phyloP scores from a whole-genome alignment of 345 rosid genomes.

The Pugionium cornutum region DNA sequence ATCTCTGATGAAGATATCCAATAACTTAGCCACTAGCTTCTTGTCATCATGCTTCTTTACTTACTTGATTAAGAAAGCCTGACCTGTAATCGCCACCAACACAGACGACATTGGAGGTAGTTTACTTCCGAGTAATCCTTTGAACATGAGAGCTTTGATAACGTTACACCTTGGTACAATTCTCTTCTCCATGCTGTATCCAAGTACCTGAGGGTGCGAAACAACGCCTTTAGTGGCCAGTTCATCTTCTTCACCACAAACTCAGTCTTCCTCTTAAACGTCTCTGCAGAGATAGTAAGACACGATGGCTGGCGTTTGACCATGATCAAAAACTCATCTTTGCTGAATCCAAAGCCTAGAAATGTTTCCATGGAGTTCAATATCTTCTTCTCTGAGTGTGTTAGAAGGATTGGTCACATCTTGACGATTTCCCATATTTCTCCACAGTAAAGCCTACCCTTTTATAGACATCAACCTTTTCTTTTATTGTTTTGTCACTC shows the following conservation, averaged over 20 bases:
- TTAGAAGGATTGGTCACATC: constrained; percentile 19
- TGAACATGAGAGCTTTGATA: constrained; percentile 26
- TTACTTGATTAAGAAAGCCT: not conserved
- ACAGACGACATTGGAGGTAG: not conserved
- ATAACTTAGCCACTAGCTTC: constrained; percentile 5
- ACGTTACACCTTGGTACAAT: constrained; percentile 42
- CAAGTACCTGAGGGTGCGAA: constrained; percentile 7
- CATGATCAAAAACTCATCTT: constrained; percentile 30
- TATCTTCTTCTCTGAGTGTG: constrained; percentile 12
- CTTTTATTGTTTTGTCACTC: constrained; percentile 16
- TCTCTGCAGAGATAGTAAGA: not conserved
- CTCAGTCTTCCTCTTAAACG: constrained; percentile 10
- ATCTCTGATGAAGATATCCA: constrained; percentile 8
- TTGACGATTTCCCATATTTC: constrained; percentile 31
- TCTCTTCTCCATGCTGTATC: constrained; percentile 34
- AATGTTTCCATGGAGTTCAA: constrained; percentile 26
- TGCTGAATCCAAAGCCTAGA: constrained; percentile 15
- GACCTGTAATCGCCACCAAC: not conserved
- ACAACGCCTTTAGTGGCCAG: constrained; percentile 19
- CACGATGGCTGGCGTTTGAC: constrained; percentile 5
- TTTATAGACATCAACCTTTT: not conserved
- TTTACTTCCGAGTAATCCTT: constrained; percentile 24
- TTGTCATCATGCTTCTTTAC: constrained; percentile 11
- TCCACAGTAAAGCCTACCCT: constrained; percentile 34
- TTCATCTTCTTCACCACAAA: not conserved